Evolutionary conservation across 148 eudicot genomes (phyloP).

Genomic region (Pharnaceum exiguum): DNA sequence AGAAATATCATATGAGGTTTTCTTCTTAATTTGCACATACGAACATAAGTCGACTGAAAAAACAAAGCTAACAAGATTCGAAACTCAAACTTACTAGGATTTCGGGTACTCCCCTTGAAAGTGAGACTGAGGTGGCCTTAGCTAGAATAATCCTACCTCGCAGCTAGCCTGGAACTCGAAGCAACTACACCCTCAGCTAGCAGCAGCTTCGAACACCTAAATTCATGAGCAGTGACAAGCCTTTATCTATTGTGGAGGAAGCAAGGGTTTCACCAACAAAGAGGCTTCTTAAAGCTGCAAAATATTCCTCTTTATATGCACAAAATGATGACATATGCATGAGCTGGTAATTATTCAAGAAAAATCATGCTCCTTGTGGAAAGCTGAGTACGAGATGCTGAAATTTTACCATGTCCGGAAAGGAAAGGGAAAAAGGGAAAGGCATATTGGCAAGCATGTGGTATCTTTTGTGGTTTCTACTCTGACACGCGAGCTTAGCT

Average conservation of each 20-base stretch:
- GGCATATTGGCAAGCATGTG: constrained; percentile 30
- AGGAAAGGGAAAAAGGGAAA: constrained; percentile 28
- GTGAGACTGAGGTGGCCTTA: no score
- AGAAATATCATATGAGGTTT: no score
- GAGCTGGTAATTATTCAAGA: constrained; percentile 19
- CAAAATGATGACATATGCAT: constrained; percentile 12
- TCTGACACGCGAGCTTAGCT: constrained; percentile 18
- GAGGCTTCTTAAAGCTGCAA: constrained; percentile 18
- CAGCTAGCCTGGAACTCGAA: no score
- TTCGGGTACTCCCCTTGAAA: no score
- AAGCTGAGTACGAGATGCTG: constrained; percentile 25
- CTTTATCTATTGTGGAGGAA: not conserved
- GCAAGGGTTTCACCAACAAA: not conserved
- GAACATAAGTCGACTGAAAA: no score
- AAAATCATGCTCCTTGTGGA: constrained; percentile 23
- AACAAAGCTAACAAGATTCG: no score
- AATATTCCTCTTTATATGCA: constrained; percentile 9
- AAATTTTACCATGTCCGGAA: constrained; percentile 25
- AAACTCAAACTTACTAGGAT: no score
- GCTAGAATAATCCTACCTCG: no score
- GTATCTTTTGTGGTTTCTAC: constrained; percentile 28
- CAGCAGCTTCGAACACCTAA: no score
- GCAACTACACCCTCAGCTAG: no score
- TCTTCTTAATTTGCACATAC: no score
- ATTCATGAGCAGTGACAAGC: no score